A percentile compares a stretch with the other conserved stretches of the same genome.
Evolutionary conservation across 169 alveolate genomes (phyloP).

Genomic region (Cryptosporidium andersoni): DNA sequence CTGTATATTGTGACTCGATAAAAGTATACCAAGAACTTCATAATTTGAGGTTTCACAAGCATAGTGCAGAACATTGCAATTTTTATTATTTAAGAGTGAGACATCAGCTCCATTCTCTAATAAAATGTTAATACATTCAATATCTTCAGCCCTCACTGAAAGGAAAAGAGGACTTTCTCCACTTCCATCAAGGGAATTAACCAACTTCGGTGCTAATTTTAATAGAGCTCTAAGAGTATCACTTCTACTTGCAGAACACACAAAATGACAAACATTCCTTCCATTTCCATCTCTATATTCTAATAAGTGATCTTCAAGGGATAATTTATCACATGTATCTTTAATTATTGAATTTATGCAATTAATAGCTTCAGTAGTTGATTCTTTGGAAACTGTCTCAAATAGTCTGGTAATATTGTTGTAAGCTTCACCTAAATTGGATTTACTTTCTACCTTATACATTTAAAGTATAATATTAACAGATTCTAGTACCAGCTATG

Average conservation of each 20-base stretch:
- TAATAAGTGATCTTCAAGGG: slow-evolving; percentile 40
- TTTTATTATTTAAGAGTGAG: slow-evolving; percentile 14
- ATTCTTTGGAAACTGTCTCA: slow-evolving; percentile 35
- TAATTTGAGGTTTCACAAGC: slow-evolving; percentile 51
- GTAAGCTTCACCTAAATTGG: slow-evolving; percentile 51
- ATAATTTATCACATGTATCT: slow-evolving; percentile 12
- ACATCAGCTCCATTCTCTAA: slow-evolving; percentile 31
- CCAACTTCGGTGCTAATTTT: slow-evolving; percentile 56
- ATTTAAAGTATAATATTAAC: not conserved
- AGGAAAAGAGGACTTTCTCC: slow-evolving; percentile 55
- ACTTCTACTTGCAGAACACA: slow-evolving; percentile 60
- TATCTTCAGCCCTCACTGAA: slow-evolving; percentile 60
- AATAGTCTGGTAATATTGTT: slow-evolving; percentile 39
- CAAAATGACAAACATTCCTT: slow-evolving; percentile 63
- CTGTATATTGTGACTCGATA: not conserved
- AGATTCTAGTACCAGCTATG: too few species aligned
- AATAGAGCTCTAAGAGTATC: slow-evolving; percentile 58
- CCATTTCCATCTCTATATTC: slow-evolving; percentile 69
- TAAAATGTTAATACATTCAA: slow-evolving; percentile 37
- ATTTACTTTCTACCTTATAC: not conserved
- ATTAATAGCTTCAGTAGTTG: slow-evolving; percentile 42
- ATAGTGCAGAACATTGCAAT: slow-evolving; percentile 47
- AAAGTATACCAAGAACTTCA: slow-evolving; percentile 4
- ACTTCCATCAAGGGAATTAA: slow-evolving; percentile 41
- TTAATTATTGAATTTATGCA: slow-evolving; percentile 14